phyloP scores from a whole-genome alignment of 768 basidiomycete genomes.

The Chalciporus pseudorubinellus region DNA sequence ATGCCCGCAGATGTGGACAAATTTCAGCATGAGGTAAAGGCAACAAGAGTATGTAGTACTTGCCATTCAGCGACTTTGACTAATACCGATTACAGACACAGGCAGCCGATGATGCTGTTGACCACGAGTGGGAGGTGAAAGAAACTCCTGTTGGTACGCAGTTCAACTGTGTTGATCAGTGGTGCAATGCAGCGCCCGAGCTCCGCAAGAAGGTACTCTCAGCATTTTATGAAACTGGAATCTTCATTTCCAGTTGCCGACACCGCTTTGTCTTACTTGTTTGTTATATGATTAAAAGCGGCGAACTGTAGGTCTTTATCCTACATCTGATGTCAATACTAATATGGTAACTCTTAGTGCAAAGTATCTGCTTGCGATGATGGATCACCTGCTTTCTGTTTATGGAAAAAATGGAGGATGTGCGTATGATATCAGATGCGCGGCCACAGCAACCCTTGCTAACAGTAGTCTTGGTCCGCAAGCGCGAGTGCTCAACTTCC shows the following conservation, averaged over 20 bases:
- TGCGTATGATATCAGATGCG: conserved; percentile 1
- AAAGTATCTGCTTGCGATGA: conserved; percentile 8
- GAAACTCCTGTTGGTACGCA: too few relatives aligned
- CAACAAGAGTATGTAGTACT: not conserved
- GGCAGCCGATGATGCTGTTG: not conserved
- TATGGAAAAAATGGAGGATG: conserved; percentile 4
- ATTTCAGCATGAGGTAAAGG: conserved; percentile 1
- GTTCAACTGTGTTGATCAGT: conserved; percentile 2
- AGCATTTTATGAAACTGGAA: conserved; percentile 2
- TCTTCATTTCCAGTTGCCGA: conserved; percentile 6
- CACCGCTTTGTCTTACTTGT: conserved; percentile 2
- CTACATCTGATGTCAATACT: too few relatives aligned
- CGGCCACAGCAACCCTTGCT: not conserved
- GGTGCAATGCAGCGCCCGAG: conserved; percentile 9
- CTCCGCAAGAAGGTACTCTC: not conserved
- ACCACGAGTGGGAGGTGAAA: not conserved
- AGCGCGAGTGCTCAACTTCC: not conserved
- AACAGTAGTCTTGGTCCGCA: not conserved
- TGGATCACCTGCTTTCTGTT: not conserved
- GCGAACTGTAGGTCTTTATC: conserved; percentile 14
- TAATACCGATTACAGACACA: too few relatives aligned
- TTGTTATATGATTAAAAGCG: conserved; percentile 18
- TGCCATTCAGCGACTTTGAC: too few relatives aligned
- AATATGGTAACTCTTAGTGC: not conserved
- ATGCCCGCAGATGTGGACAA: not conserved